A percentile compares a stretch with the other conserved stretches of the same genome.
phyloP scores from a whole-genome alignment of 1,284 basidiomycete genomes.

The Ustilago loliicola region DNA sequence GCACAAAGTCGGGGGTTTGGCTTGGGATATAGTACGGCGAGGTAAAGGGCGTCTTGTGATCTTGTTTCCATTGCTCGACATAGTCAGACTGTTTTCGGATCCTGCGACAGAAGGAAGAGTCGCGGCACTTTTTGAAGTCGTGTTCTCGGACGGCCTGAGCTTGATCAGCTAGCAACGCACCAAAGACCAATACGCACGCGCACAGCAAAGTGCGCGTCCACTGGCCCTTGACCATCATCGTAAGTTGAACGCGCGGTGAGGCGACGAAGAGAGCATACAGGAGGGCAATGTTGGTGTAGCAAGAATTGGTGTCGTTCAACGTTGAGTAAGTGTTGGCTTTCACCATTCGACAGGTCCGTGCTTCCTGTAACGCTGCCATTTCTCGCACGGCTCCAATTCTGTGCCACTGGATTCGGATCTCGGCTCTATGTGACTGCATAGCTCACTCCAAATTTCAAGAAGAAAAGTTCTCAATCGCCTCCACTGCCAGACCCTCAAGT shows the following conservation, averaged over 20 bases:
- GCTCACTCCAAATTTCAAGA: constrained; percentile 5
- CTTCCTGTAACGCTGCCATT: neutral
- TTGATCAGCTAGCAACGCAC: constrained; percentile 17
- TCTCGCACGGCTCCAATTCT: neutral
- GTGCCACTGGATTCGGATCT: neutral
- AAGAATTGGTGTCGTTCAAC: neutral
- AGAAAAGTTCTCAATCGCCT: constrained; percentile 11
- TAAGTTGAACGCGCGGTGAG: neutral
- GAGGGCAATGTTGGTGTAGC: neutral
- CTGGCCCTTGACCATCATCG: constrained; percentile 19
- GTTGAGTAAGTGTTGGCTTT: neutral
- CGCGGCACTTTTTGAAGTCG: constrained; percentile 68
- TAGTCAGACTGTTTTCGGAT: constrained; percentile 62
- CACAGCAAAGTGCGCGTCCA: constrained; percentile 30
- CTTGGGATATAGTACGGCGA: constrained; percentile 61
- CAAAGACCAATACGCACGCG: constrained; percentile 21
- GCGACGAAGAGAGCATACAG: neutral
- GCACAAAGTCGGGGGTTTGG: constrained; percentile 27
- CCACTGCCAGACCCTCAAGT: neutral
- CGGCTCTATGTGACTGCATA: neutral
- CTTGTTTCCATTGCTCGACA: constrained; percentile 50
- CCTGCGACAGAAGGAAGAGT: constrained; percentile 69
- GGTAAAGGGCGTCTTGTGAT: constrained; percentile 31
- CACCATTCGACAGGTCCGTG: constrained; percentile 1
- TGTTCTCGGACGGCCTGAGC: constrained; percentile 39